Evolutionary conservation across 164 flowering plant species (phyloP).

Genomic region (Aristolochia fimbriata): DNA sequence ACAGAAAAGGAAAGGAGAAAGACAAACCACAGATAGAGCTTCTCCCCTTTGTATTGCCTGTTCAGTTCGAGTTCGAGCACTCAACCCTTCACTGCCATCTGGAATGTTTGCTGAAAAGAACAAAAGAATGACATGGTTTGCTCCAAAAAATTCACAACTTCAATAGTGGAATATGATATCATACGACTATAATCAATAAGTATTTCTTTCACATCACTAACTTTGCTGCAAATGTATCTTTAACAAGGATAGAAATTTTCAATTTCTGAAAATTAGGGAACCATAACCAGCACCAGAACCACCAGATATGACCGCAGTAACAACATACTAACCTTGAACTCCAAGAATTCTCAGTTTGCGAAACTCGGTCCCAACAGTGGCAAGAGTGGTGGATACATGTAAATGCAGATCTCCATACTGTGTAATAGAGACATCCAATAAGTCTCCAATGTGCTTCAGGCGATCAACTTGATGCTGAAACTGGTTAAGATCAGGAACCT

Average conservation of each 20-base stretch:
- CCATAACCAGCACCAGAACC: too few species aligned
- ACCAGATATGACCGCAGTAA: too few species aligned
- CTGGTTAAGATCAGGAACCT: constrained; percentile 57
- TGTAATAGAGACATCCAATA: constrained; percentile 50
- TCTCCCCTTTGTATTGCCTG: constrained; percentile 63
- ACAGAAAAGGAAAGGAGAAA: not conserved
- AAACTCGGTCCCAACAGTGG: constrained; percentile 76
- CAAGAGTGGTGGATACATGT: constrained; percentile 60
- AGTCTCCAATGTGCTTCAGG: constrained; percentile 84
- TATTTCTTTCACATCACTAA: too few species aligned
- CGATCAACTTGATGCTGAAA: constrained; percentile 69
- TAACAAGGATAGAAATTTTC: too few species aligned
- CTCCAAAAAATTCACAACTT: too few species aligned
- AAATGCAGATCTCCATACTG: constrained; percentile 73
- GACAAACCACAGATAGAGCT: constrained; percentile 51
- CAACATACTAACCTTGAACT: constrained; percentile 27
- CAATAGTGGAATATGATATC: not conserved
- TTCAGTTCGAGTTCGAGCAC: constrained; percentile 50
- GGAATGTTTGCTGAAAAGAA: constrained; percentile 21
- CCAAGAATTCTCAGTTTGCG: constrained; percentile 64
- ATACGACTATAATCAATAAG: too few species aligned
- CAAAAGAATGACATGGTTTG: too few species aligned
- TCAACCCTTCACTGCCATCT: constrained; percentile 31
- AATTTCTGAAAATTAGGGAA: too few species aligned
- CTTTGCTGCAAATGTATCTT: too few species aligned